Percentiles rank a stretch among this genome's conserved stretches.
These are phyloP conservation scores for Trebouxia sp. DNA, from an alignment of 139 green algal species.

Conservation along the genomic window DNA sequence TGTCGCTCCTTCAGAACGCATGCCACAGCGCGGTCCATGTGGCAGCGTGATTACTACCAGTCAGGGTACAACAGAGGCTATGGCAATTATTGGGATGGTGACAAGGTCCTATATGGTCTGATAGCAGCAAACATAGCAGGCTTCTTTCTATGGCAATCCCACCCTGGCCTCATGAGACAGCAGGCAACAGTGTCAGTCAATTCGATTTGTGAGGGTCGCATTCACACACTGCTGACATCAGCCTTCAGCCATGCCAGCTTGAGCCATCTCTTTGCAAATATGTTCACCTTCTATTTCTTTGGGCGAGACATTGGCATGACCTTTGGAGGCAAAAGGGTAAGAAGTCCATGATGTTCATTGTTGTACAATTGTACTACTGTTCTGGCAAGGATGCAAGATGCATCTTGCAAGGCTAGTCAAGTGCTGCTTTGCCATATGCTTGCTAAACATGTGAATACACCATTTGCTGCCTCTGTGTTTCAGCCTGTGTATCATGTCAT, in stretches of 20 bases:
- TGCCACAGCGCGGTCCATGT: background rate
- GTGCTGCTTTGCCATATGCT: background rate
- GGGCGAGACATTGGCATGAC: conserved; percentile 30
- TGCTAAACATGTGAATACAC: too few species aligned
- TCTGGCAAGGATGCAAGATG: background rate
- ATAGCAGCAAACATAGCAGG: conserved; percentile 53
- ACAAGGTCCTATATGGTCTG: conserved; percentile 49
- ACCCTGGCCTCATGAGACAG: conserved; percentile 33
- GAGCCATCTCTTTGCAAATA: conserved; percentile 53
- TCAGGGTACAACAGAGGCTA: background rate
- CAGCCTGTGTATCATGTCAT: too few species aligned
- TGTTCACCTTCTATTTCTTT: conserved; percentile 66
- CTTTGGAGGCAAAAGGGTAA: conserved; percentile 42
- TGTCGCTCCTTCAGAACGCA: background rate
- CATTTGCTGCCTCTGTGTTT: too few species aligned
- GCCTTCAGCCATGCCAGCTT: conserved; percentile 49
- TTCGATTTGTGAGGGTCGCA: conserved; percentile 41
- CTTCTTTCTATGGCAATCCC: conserved; percentile 45
- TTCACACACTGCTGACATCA: conserved; percentile 50
- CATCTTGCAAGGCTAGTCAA: background rate
- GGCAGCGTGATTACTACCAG: background rate
- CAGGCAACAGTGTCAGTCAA: conserved; percentile 45
- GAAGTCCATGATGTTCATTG: too few species aligned
- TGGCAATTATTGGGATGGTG: conserved; percentile 13
- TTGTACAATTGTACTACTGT: background rate